These are phyloP conservation scores for Byssothecium circinans DNA, from an alignment of 2,329 filamentous ascomycete genomes.

Conservation along the genomic window DNA sequence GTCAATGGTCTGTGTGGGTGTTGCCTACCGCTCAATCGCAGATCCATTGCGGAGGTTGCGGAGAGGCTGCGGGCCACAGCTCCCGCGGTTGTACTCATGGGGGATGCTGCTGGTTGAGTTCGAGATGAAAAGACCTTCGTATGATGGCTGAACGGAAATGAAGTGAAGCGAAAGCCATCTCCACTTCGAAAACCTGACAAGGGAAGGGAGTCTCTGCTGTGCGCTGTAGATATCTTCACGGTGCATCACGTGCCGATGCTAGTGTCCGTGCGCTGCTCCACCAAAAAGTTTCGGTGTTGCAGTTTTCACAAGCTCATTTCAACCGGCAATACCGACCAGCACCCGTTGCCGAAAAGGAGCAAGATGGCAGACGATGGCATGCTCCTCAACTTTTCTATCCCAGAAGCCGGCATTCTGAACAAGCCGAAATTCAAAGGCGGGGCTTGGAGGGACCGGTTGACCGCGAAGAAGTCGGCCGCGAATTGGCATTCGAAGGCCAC, in stretches of 20 bases:
- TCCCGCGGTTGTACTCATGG: slow-evolving; percentile 2
- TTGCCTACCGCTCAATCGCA: slow-evolving; percentile 23
- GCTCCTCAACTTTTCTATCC: slow-evolving; percentile 86
- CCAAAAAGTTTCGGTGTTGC: slow-evolving; percentile 19
- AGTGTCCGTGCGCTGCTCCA: slow-evolving; percentile 16
- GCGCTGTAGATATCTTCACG: slow-evolving; percentile 28
- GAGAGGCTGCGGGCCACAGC: slow-evolving; percentile 19
- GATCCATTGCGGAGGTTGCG: slow-evolving; percentile 28
- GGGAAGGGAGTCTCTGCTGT: slow-evolving; percentile 24
- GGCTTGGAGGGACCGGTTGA: slow-evolving; percentile 86
- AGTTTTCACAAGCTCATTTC: slow-evolving; percentile 4
- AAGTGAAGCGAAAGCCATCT: slow-evolving; percentile 18
- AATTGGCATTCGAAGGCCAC: slow-evolving; percentile 53
- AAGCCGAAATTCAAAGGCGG: slow-evolving; percentile 76
- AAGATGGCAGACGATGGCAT: slow-evolving; percentile 92
- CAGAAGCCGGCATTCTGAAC: slow-evolving; percentile 66
- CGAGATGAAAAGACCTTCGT: slow-evolving; percentile 6
- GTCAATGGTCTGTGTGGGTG: slow-evolving; percentile 13
- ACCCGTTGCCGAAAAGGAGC: slow-evolving; percentile 2
- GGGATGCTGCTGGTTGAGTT: slow-evolving; percentile 6
- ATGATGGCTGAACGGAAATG: slow-evolving; percentile 10
- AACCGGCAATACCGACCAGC: slow-evolving; percentile 2
- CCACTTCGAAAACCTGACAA: slow-evolving; percentile 13
- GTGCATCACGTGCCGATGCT: slow-evolving; percentile 18
- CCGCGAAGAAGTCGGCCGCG: slow-evolving; percentile 70